Base-by-base conservation (phyloP, 495 filamentous ascomycete genomes). In the Hypomontagnella monticulosa region DNA sequence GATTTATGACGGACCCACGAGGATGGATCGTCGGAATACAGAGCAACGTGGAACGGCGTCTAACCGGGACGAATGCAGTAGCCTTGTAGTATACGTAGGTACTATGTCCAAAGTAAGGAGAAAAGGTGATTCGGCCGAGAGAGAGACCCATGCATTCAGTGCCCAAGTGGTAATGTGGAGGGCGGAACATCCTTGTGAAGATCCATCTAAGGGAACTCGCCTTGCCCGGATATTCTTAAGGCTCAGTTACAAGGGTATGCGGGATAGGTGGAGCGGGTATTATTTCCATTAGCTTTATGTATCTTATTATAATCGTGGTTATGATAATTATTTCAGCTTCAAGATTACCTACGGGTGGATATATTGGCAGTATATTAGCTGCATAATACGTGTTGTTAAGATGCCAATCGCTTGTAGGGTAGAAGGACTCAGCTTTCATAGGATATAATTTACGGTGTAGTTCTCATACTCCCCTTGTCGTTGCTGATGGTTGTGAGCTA, bases 41-140 rank as follows among this genome's bases (percentile, higher is more conserved):
- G 38, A 47, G 44, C 43, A 64, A 64, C 56, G 56, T 64, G 56
- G 60, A 63, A 64, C 18, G 49, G 44, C 32, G 37, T 38, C n/a
- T 30, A 57, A 40, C 48, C 44, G 40, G 43, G 43, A 51, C 54
- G 40, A 50, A 58, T 43, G 36, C 27, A 58, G 42, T 49, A 62
- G 64, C 47, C 60, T 34, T 51, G 16, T 34, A 56, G 49, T 44
- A 38, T 56, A 48, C 42, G 7, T 56, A 48, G 36, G 7, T 34
- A 59, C 41, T 42, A 53, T 9, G 16, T 46, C 30, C 23, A 48
- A 36, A 40, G 9, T n/a, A 32, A 51, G 48, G 48, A 37, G 5
- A 6, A 20, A 30, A 61, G 36, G 34, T 56, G 42, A 55, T 57
- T 62, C 47, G 64, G 64, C 53, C 58, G 52, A 62, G 20, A 67